These are phyloP conservation scores for Cryptosporidium viatorum DNA, from an alignment of 169 alveolate species.

Conservation along the genomic window DNA sequence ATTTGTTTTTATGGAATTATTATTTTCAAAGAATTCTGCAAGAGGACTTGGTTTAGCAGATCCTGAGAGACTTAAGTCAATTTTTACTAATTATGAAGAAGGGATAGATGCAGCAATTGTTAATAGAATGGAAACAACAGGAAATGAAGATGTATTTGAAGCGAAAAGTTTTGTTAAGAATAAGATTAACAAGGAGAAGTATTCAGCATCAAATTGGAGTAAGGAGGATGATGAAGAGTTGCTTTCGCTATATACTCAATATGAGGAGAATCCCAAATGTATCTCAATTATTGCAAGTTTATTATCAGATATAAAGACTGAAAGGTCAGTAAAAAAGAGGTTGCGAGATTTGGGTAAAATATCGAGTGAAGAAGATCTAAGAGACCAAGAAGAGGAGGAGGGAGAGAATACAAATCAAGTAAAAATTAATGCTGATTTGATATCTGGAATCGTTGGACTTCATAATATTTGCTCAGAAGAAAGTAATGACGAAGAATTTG, in stretches of 20 bases:
- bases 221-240: slow-evolving; percentile 66
- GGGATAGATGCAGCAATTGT: slow-evolving; percentile 59
- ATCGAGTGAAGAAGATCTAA: background rate
- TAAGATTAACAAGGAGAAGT: slow-evolving; percentile 40
- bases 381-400: background rate
- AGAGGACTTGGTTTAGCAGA: slow-evolving; percentile 71
- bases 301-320: slow-evolving; percentile 35
- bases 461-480: background rate
- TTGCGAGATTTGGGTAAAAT: slow-evolving; percentile 28
- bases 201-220: slow-evolving; percentile 19
- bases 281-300: slow-evolving; percentile 52
- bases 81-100: slow-evolving; percentile 52
- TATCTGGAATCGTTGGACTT: slow-evolving; percentile 16
- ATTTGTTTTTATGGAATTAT: slow-evolving; percentile 53
- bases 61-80: slow-evolving; percentile 64
- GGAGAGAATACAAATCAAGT: background rate
- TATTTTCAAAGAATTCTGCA: slow-evolving; percentile 66
- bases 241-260: slow-evolving; percentile 17
- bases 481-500: background rate
- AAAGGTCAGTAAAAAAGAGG: slow-evolving; percentile 48
- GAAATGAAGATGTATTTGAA: slow-evolving; percentile 36
- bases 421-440: slow-evolving; percentile 12
- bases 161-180: slow-evolving; percentile 44
- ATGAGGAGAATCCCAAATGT: slow-evolving; percentile 34
- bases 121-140: slow-evolving; percentile 32